These are phyloP conservation scores for Pseudogymnoascus sp. DNA, from an alignment of 2,329 filamentous ascomycete genomes.

Conservation along the genomic window DNA sequence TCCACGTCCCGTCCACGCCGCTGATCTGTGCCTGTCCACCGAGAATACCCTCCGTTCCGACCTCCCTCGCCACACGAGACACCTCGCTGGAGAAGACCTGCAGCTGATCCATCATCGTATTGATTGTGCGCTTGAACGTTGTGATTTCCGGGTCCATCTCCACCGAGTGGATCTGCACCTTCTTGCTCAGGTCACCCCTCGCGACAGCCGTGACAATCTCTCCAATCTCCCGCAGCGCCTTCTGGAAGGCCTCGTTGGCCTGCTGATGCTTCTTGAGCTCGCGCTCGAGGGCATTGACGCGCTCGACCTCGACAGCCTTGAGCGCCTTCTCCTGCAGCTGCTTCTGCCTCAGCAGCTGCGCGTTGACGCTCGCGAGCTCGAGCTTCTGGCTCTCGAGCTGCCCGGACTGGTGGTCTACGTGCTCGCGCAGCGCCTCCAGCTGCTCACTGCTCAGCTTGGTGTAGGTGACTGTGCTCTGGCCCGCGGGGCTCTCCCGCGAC, in stretches of 20 bases:
- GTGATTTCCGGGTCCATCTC: conserved; percentile 99
- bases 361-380: conserved; percentile 76
- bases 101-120: conserved; percentile 97
- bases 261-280: conserved; percentile 96
- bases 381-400: conserved; percentile 81
- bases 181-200: conserved; percentile 90
- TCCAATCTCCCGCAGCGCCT: conserved; percentile 90
- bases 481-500: conserved; percentile 20
- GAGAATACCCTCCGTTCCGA: conserved; percentile 89
- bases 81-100: conserved; percentile 96
- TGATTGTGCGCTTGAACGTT: conserved; percentile 95
- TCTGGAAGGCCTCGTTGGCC: conserved; percentile 97
- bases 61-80: conserved; percentile 86
- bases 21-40: conserved; percentile 90
- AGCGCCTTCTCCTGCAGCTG: conserved; percentile 75
- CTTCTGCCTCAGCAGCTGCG: conserved; percentile 78
- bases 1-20: conserved; percentile 94
- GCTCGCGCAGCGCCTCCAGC: conserved; percentile 75
- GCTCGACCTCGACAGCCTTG: conserved; percentile 73
- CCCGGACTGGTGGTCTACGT: conserved; percentile 89
- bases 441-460: conserved; percentile 64
- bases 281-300: conserved; percentile 80
- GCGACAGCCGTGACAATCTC: conserved; percentile 96
- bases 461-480: conserved; percentile 21
- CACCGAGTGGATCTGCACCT: conserved; percentile 88